These are phyloP conservation scores for Scedosporium minutisporum DNA, from an alignment of 2,329 filamentous ascomycete genomes.

Conservation along the genomic window DNA sequence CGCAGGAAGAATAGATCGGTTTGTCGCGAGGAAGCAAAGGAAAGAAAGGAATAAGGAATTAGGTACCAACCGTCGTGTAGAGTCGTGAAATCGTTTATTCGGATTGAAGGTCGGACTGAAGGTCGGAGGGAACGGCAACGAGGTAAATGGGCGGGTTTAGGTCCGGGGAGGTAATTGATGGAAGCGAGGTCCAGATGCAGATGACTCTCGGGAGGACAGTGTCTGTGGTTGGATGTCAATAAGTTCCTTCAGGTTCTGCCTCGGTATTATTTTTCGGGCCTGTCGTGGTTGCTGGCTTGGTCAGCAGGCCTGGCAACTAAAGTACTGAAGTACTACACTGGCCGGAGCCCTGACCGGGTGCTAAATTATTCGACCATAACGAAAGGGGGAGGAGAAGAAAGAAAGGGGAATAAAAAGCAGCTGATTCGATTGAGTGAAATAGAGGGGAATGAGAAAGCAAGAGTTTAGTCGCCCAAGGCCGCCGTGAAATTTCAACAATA, in stretches of 20 bases:
- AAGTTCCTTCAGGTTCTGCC: slow-evolving; percentile 1
- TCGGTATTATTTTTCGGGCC: slow-evolving; percentile 6
- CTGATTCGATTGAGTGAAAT: no score
- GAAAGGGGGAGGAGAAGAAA: no score
- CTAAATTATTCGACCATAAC: neutral
- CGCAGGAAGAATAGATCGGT: neutral
- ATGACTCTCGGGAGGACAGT: neutral
- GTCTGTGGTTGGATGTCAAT: neutral
- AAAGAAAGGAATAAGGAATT: neutral
- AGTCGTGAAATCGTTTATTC: neutral
- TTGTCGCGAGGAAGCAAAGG: neutral
- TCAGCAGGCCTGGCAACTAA: neutral
- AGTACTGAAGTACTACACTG: neutral
- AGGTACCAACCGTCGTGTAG: neutral
- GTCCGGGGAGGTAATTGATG: neutral
- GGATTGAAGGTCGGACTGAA: neutral
- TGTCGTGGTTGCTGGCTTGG: neutral
- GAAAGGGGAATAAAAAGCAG: no score
- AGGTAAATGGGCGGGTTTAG: neutral
- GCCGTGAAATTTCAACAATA: neutral
- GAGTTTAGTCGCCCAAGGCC: neutral
- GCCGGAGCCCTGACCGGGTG: neutral
- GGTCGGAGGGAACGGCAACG: neutral
- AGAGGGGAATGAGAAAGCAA: neutral
- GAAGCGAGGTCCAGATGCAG: slow-evolving; percentile 2